phyloP scores from a whole-genome alignment of 441 rosid species.

The Iberis amara region DNA sequence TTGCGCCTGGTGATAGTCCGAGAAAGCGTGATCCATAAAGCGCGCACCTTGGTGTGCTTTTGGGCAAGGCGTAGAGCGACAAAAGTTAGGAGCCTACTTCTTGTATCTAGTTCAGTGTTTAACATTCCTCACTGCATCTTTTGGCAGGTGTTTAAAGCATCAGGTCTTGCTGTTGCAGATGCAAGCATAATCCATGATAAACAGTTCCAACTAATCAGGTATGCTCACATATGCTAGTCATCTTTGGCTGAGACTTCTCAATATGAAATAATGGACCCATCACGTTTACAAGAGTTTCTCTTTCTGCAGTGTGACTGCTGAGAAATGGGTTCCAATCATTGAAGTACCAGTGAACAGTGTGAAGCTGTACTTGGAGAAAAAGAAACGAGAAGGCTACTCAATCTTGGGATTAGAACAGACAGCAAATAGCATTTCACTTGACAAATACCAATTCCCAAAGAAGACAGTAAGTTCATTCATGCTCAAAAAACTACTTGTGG shows the following conservation, averaged over 20 bases:
- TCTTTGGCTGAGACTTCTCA: not conserved
- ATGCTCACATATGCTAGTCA: conserved; percentile 5
- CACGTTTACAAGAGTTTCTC: conserved; percentile 15
- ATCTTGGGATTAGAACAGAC: conserved; percentile 95
- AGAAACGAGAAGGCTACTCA: conserved; percentile 87
- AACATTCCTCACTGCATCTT: conserved; percentile 5
- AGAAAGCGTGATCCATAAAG: too few relatives aligned
- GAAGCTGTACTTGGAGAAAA: conserved; percentile 69
- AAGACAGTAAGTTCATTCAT: conserved; percentile 52
- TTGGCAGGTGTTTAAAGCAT: conserved; percentile 70
- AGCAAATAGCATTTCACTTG: conserved; percentile 75
- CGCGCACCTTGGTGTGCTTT: too few relatives aligned
- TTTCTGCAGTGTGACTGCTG: conserved; percentile 81
- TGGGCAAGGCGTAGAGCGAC: not conserved
- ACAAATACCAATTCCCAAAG: conserved; percentile 61
- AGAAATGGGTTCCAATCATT: conserved; percentile 90
- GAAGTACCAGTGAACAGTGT: conserved; percentile 83
- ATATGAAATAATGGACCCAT: not conserved
- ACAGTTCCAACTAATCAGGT: conserved; percentile 96
- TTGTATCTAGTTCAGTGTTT: conserved; percentile 20
- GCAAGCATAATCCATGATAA: conserved; percentile 59
- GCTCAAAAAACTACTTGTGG: not conserved
- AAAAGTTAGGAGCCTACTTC: not conserved
- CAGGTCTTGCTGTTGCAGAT: conserved; percentile 71
- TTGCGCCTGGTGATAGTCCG: too few relatives aligned